A percentile compares a stretch with the other conserved stretches of the same genome.
These are phyloP conservation scores for Candida insectalens DNA, from an alignment of 805 yeast species.

Conservation along the genomic window DNA sequence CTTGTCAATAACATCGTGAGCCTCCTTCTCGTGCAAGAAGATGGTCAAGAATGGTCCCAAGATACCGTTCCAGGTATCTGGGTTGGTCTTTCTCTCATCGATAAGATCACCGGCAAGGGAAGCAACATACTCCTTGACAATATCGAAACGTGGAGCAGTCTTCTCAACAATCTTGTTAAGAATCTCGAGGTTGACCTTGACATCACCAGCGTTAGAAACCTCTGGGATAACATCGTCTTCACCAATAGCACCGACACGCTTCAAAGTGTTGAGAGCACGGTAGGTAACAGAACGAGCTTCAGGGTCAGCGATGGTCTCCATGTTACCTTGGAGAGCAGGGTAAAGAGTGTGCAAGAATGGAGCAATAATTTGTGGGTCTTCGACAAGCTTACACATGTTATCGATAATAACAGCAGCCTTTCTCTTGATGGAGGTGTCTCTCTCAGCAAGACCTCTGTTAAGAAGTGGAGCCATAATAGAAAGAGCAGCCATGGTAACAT, in stretches of 20 bases:
- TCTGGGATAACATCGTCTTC: conserved; percentile 89
- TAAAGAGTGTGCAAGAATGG: conserved; percentile 93
- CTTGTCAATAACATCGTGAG: conserved; percentile 84
- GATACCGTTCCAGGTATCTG: conserved; percentile 81
- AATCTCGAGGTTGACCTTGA: conserved; percentile 74
- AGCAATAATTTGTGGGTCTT: conserved; percentile 99
- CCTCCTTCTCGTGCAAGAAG: conserved; percentile 88
- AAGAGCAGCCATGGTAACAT: conserved; percentile 98
- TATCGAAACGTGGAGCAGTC: conserved; percentile 68
- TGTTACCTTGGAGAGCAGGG: conserved; percentile 94
- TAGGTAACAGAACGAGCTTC: conserved; percentile 98
- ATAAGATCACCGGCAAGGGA: conserved; percentile 98
- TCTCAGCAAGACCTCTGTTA: conserved; percentile 99
- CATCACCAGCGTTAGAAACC: conserved; percentile 98
- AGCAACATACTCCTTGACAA: conserved; percentile 76
- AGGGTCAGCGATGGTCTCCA: conserved; percentile 97
- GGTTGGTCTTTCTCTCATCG: conserved; percentile 94
- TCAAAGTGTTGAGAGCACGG: conserved; percentile 94
- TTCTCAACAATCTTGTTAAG: conserved; percentile 63
- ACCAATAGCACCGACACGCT: conserved; percentile 97
- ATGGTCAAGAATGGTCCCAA: conserved; percentile 91
- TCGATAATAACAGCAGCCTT: conserved; percentile 99
- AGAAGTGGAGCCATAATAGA: conserved; percentile 99
- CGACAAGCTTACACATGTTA: conserved; percentile 99
- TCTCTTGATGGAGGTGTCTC: conserved; percentile 99